A percentile compares a stretch with the other conserved stretches of the same genome.
These are phyloP conservation scores for Barnettozyma sucrosica DNA, from an alignment of 805 yeast genomes.

Conservation along the genomic window DNA sequence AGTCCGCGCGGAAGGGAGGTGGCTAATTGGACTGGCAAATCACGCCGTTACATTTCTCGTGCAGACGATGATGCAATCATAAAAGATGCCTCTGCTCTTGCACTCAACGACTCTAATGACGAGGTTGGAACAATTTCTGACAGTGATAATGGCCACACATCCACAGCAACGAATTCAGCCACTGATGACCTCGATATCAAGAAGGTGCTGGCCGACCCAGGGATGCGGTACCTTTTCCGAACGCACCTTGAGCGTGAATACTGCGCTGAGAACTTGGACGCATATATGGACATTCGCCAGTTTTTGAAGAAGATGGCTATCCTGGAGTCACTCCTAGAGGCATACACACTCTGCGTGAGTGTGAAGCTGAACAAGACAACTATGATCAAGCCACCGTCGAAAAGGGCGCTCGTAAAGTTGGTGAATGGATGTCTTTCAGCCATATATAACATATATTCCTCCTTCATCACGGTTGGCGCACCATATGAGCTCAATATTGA, in stretches of 20 bases:
- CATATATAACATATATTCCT: constrained; percentile 59
- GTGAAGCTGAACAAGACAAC: constrained; percentile 9
- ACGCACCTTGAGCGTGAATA: constrained; percentile 56
- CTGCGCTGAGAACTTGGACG: constrained; percentile 75
- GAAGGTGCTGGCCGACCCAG: constrained; percentile 64
- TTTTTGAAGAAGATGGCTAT: constrained; percentile 42
- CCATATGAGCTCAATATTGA: constrained; percentile 69
- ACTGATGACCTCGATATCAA: constrained; percentile 22
- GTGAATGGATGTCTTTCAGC: constrained; percentile 52
- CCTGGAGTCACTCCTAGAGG: constrained; percentile 36
- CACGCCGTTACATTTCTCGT: constrained; percentile 5
- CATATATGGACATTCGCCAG: constrained; percentile 52
- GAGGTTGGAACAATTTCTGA: constrained; percentile 13
- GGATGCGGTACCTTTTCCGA: constrained; percentile 60
- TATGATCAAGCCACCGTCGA: constrained; percentile 11
- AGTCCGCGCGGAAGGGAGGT: constrained; percentile 37
- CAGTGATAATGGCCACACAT: constrained; percentile 6
- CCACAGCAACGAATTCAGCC: too few species aligned
- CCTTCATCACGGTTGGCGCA: constrained; percentile 60
- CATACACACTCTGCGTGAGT: constrained; percentile 15
- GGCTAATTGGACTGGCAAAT: constrained; percentile 29
- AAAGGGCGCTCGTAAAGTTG: constrained; percentile 32
- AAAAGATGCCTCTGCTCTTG: constrained; percentile 11
- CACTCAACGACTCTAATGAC: constrained; percentile 16
- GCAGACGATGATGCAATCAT: constrained; percentile 18